phyloP scores from a whole-genome alignment of 345 rosid genomes.

The Linum tenue region DNA sequence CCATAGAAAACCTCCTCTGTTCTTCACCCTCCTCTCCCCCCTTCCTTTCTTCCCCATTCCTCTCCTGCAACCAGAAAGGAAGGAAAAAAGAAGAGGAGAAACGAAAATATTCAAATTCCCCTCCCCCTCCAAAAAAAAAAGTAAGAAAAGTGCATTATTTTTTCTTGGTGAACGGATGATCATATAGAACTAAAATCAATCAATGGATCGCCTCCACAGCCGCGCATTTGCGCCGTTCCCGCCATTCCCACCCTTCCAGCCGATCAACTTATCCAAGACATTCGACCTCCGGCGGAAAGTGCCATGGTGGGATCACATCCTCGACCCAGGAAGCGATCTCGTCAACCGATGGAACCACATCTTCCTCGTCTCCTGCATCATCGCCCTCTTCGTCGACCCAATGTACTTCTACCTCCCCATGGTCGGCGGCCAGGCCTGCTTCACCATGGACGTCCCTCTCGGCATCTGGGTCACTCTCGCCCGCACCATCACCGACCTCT shows the following conservation, averaged over 20 bases:
- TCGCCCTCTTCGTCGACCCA: conserved; percentile 79
- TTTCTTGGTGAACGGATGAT: background rate
- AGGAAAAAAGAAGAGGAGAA: background rate
- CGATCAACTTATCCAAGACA: conserved; percentile 24
- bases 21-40: background rate
- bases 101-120: too few species aligned
- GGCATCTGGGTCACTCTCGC: conserved; percentile 52
- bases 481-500: conserved; percentile 57
- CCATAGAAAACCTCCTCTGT: background rate
- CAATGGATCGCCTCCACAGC: conserved; percentile 19
- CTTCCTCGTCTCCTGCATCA: conserved; percentile 50
- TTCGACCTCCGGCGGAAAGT: conserved; percentile 40
- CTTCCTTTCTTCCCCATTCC: background rate
- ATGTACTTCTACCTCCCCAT: conserved; percentile 72
- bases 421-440: conserved; percentile 43
- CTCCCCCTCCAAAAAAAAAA: background rate
- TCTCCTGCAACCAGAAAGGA: background rate
- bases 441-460: conserved; percentile 33
- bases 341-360: conserved; percentile 62
- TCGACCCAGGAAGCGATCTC: conserved; percentile 57
- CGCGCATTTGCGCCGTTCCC: conserved; percentile 23
- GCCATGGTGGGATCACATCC: conserved; percentile 47
- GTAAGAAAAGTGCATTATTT: too few species aligned
- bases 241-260: background rate
- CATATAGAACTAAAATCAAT: background rate